Evolutionary conservation across 805 yeast species (phyloP).

Genomic region (Scheffersomyces stipitis): DNA sequence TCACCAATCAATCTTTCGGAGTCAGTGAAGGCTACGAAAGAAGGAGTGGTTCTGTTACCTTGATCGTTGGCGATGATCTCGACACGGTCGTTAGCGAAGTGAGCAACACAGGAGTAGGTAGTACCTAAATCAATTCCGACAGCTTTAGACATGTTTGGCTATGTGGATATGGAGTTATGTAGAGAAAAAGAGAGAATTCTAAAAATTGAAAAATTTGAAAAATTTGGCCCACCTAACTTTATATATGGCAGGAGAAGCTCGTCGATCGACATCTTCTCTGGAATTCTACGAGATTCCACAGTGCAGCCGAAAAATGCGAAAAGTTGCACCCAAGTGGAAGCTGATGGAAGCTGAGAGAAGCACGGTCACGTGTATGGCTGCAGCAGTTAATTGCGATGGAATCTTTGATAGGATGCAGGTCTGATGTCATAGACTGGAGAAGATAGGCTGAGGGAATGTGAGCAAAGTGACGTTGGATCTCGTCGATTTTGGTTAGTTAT

Average conservation of each 20-base stretch:
- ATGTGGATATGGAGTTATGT: constrained; percentile 1
- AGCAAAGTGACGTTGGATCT: too few species aligned
- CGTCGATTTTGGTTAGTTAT: too few species aligned
- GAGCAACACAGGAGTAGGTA: constrained; percentile 35
- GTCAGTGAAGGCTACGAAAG: constrained; percentile 34
- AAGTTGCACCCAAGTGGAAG: constrained; percentile 4
- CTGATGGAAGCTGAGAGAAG: constrained; percentile 3
- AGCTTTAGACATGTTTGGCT: constrained; percentile 25
- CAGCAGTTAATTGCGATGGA: too few species aligned
- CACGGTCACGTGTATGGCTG: constrained; percentile 4
- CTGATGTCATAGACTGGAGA: too few species aligned
- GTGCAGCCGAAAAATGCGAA: constrained; percentile 2
- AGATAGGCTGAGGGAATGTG: too few species aligned
- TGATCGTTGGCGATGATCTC: constrained; percentile 34
- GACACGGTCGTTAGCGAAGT: constrained; percentile 33
- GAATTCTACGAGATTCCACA: constrained; percentile 12
- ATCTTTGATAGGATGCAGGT: too few species aligned
- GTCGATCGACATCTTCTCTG: constrained; percentile 7
- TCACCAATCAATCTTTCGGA: constrained; percentile 34
- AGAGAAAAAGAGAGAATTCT: constrained; percentile 6
- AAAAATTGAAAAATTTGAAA: constrained; percentile 1
- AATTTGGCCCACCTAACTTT: constrained; percentile 4
- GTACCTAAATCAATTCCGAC: constrained; percentile 36
- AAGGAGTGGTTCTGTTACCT: constrained; percentile 35
- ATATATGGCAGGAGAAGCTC: constrained; percentile 5